Evolutionary conservation across 1,139 yeast species (phyloP).

Genomic region (Debaryomyces psychrophilus): DNA sequence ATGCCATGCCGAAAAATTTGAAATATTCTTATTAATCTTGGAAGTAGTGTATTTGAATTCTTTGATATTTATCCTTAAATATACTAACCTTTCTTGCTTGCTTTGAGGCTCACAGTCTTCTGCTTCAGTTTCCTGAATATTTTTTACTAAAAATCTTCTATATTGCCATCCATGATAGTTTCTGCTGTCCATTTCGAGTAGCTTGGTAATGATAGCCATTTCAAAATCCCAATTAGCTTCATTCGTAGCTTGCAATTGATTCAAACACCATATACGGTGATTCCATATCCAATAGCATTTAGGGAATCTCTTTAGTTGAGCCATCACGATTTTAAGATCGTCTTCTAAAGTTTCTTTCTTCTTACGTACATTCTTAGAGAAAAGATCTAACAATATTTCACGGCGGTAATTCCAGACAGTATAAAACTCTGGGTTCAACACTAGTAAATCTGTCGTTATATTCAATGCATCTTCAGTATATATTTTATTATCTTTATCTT

Average conservation of each 20-base stretch:
- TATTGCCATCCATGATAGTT: slow-evolving; percentile 98
- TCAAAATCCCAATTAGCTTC: slow-evolving; percentile 68
- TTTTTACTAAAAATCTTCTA: slow-evolving; percentile 68
- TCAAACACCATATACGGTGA: slow-evolving; percentile 84
- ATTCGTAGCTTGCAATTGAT: slow-evolving; percentile 49
- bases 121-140: slow-evolving; percentile 41
- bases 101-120: slow-evolving; percentile 15
- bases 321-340: slow-evolving; percentile 67
- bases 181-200: slow-evolving; percentile 73
- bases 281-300: slow-evolving; percentile 98
- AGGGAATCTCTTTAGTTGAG: slow-evolving; percentile 66
- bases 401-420: slow-evolving; percentile 90
- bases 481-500: slow-evolving; percentile 30
- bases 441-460: slow-evolving; percentile 54
- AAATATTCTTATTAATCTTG: slow-evolving; percentile 79
- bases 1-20: slow-evolving; percentile 97
- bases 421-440: slow-evolving; percentile 82
- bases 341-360: slow-evolving; percentile 45
- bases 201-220: slow-evolving; percentile 64
- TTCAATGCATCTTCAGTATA: slow-evolving; percentile 50
- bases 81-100: slow-evolving; percentile 12
- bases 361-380: slow-evolving; percentile 22
- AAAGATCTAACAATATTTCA: slow-evolving; percentile 55
- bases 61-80: slow-evolving; percentile 32
- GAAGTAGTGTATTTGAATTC: slow-evolving; percentile 81